Evolutionary conservation across 2,329 filamentous ascomycete genomes (phyloP).

Genomic region (Ascochyta pisi): DNA sequence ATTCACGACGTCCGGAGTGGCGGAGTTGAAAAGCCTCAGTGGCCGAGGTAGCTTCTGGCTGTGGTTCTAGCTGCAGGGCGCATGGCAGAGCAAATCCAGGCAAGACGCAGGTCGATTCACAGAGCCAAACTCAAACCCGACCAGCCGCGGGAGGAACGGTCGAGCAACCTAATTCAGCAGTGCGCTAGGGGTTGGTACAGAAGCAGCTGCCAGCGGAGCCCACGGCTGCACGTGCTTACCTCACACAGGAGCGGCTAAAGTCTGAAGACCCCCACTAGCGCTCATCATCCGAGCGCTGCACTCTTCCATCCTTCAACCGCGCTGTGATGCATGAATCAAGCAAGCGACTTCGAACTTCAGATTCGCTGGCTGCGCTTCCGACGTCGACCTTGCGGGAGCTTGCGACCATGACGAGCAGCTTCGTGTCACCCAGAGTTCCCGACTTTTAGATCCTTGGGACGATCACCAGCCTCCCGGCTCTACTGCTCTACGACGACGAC

Average conservation of each 20-base stretch:
- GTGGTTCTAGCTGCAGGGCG: conserved; percentile 10
- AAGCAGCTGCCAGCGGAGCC: conserved; percentile 1
- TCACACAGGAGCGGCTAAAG: conserved; percentile 4
- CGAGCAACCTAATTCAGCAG: conserved; percentile 2
- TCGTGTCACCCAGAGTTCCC: neutral
- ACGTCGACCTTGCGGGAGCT: neutral
- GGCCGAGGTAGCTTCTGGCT: conserved; percentile 1
- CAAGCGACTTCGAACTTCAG: neutral
- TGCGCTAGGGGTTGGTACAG: conserved; percentile 2
- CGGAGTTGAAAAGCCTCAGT: neutral
- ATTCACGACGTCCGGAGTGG: conserved; percentile 1
- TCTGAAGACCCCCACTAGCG: neutral
- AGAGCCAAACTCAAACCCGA: conserved; percentile 2
- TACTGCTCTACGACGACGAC: neutral
- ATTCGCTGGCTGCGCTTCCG: neutral
- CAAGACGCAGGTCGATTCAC: conserved; percentile 4
- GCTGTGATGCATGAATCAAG: neutral
- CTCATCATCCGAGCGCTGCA: neutral
- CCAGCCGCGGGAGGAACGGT: conserved; percentile 8
- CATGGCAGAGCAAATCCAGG: conserved; percentile 4
- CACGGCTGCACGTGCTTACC: conserved; percentile 8
- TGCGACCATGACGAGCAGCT: neutral
- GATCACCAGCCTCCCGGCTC: conserved; percentile 1
- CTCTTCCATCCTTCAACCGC: neutral
- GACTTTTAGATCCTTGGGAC: neutral